A percentile compares a stretch with the other conserved stretches of the same genome.
Evolutionary conservation across 176 grass and related monocot genomes (phyloP).

Genomic region (Zizania latifolia): DNA sequence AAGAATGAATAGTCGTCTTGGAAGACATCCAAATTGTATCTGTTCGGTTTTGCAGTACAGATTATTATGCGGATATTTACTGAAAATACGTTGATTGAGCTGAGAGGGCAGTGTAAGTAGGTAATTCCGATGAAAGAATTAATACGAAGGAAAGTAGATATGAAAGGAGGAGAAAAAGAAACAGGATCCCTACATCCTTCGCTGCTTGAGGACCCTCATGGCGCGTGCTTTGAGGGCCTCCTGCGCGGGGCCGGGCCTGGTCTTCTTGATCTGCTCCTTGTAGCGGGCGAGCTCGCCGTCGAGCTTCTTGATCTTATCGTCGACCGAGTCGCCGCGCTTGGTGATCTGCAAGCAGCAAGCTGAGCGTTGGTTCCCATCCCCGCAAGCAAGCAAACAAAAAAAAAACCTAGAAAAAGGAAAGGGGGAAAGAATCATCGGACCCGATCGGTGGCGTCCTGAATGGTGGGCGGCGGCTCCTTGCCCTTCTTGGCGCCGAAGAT

Average conservation of each 20-base stretch:
- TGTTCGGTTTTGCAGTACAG: too few relatives aligned
- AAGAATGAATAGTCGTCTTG: too few relatives aligned
- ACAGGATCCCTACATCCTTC: too few relatives aligned
- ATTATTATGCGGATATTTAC: background rate
- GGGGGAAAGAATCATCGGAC: background rate
- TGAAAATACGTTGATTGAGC: too few relatives aligned
- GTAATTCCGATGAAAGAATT: too few relatives aligned
- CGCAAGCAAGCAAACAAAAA: too few relatives aligned
- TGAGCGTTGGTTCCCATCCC: accelerated
- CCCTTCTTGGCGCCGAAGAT: conserved; percentile 97
- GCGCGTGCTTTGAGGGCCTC: conserved; percentile 88
- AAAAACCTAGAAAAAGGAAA: background rate
- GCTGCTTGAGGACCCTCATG: conserved; percentile 96
- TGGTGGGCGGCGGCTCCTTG: conserved; percentile 69
- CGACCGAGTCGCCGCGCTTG: conserved; percentile 82
- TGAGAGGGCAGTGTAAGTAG: too few relatives aligned
- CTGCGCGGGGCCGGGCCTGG: conserved; percentile 85
- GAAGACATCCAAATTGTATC: too few relatives aligned
- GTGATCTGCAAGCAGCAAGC: conserved; percentile 49
- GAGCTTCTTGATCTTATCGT: conserved; percentile 93
- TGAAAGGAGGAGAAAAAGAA: too few relatives aligned
- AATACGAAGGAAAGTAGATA: too few relatives aligned
- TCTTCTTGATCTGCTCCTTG: conserved; percentile 97
- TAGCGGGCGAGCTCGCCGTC: conserved; percentile 84
- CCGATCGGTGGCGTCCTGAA: conserved; percentile 86